Evolutionary conservation across 2,329 filamentous ascomycete species (phyloP).

Genomic region (Epichloe sibirici): DNA sequence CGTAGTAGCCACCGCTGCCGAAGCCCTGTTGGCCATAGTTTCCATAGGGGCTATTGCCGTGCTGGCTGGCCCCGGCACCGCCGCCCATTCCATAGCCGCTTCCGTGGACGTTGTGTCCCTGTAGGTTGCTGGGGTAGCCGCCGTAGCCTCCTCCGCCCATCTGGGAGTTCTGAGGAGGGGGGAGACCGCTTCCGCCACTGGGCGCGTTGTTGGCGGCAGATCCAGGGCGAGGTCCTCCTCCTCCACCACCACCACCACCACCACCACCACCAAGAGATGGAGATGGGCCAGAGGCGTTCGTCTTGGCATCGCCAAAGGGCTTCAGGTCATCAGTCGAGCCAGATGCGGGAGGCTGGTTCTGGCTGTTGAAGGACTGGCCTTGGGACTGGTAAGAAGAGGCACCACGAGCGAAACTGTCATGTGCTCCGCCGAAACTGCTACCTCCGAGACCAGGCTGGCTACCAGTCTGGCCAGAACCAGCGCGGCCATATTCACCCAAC

Average conservation of each 20-base stretch:
- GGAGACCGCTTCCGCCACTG: slow-evolving; percentile 38
- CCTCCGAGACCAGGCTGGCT: slow-evolving; percentile 38
- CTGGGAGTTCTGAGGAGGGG: slow-evolving; percentile 44
- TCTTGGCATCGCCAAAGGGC: slow-evolving; percentile 45
- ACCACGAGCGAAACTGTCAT: slow-evolving; percentile 43
- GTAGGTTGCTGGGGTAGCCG: slow-evolving; percentile 43
- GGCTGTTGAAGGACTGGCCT: slow-evolving; percentile 39
- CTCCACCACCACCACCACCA: no score
- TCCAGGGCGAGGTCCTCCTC: slow-evolving; percentile 36
- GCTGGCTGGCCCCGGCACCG: slow-evolving; percentile 38
- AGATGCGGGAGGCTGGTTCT: slow-evolving; percentile 32
- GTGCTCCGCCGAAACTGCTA: slow-evolving; percentile 39
- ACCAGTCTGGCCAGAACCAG: slow-evolving; percentile 35
- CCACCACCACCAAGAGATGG: slow-evolving; percentile 35
- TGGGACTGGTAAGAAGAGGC: slow-evolving; percentile 43
- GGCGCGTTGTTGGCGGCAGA: slow-evolving; percentile 44
- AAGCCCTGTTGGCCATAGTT: slow-evolving; percentile 39
- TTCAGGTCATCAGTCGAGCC: slow-evolving; percentile 42
- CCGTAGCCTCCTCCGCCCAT: slow-evolving; percentile 38
- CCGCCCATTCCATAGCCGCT: slow-evolving; percentile 43
- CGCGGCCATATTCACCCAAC: slow-evolving; percentile 42
- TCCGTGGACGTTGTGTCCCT: slow-evolving; percentile 41
- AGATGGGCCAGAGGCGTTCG: slow-evolving; percentile 37
- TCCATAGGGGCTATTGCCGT: slow-evolving; percentile 40
- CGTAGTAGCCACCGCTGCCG: slow-evolving; percentile 36